Evolutionary conservation across 2,329 filamentous ascomycete species (phyloP).

Genomic region (Hirsutella minnesotensis): DNA sequence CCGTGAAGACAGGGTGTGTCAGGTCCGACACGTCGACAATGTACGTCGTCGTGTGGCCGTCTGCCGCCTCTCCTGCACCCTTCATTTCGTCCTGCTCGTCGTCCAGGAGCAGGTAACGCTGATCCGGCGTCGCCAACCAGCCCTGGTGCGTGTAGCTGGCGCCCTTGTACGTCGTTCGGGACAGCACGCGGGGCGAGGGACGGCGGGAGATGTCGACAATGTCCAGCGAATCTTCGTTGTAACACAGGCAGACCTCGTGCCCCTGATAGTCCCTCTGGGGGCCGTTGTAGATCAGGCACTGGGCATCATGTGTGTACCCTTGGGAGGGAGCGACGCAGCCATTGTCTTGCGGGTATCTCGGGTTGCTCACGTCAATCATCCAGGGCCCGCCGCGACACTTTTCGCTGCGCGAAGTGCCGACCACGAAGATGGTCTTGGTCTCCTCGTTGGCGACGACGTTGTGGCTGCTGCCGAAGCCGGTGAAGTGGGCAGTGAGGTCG

Average conservation of each 20-base stretch:
- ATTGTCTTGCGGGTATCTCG: constrained; percentile 34
- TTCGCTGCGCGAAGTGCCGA: constrained; percentile 24
- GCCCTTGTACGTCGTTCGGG: constrained; percentile 39
- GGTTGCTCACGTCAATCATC: constrained; percentile 42
- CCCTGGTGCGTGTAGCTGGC: constrained; percentile 45
- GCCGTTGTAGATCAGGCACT: constrained; percentile 40
- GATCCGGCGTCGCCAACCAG: constrained; percentile 31
- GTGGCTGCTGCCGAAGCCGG: constrained; percentile 30
- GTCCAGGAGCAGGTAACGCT: constrained; percentile 31
- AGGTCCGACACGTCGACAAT: constrained; percentile 32
- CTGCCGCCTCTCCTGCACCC: constrained; percentile 24
- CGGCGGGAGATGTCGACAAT: constrained; percentile 38
- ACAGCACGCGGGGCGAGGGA: constrained; percentile 30
- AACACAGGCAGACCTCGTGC: constrained; percentile 12
- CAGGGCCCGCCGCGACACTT: constrained; percentile 37
- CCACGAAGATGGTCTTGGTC: constrained; percentile 29
- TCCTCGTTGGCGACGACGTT: constrained; percentile 40
- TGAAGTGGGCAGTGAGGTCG: constrained; percentile 24
- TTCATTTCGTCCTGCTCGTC: constrained; percentile 37
- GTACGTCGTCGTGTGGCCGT: constrained; percentile 28
- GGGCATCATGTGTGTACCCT: constrained; percentile 40
- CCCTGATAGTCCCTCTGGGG: constrained; percentile 32
- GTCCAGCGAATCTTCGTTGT: constrained; percentile 14
- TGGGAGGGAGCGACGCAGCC: constrained; percentile 32
- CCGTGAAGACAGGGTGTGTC: constrained; percentile 23